A percentile compares a stretch with the other conserved stretches of the same genome.
Conservation (phyloP, 1,284 basidiomycete species). For the Fomitopsis betulina region DNA sequence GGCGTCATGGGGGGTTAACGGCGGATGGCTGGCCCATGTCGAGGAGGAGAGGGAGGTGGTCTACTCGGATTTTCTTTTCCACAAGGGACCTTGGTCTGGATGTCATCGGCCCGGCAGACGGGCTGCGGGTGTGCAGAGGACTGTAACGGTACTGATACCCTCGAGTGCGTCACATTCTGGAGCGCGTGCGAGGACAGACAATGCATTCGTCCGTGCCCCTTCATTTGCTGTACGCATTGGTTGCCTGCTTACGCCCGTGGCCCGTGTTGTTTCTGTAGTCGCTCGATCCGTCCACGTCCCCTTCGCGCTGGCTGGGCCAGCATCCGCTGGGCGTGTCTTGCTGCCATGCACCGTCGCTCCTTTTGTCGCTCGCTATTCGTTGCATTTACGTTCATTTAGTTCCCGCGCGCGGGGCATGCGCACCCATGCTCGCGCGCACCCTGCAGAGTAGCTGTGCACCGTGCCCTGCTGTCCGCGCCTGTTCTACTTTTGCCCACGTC, state of each 20-base stretch:
- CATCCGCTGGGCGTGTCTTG: slow-evolving; percentile 35
- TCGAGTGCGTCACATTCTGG: slow-evolving; percentile 7
- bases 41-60: not conserved
- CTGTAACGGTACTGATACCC: slow-evolving; percentile 4
- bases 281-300: not conserved
- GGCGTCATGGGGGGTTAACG: not conserved
- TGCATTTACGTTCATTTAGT: slow-evolving; percentile 1
- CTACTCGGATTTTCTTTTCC: not conserved
- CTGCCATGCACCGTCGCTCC: slow-evolving; percentile 1
- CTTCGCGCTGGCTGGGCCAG: slow-evolving; percentile 2
- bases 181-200: not conserved
- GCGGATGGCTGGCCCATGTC: slow-evolving; percentile 10
- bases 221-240: not conserved
- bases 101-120: not conserved
- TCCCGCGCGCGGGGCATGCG: not conserved
- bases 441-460: not conserved
- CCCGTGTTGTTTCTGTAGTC: not conserved
- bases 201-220: slow-evolving; percentile 6
- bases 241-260: not conserved
- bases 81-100: not conserved
- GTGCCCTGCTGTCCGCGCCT: not conserved
- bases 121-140: not conserved
- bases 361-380: slow-evolving; percentile 2
- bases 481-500: not conserved
- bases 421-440: not conserved